Base-by-base conservation (phyloP, 768 basidiomycete genomes). In the Kwoniella sp. region DNA sequence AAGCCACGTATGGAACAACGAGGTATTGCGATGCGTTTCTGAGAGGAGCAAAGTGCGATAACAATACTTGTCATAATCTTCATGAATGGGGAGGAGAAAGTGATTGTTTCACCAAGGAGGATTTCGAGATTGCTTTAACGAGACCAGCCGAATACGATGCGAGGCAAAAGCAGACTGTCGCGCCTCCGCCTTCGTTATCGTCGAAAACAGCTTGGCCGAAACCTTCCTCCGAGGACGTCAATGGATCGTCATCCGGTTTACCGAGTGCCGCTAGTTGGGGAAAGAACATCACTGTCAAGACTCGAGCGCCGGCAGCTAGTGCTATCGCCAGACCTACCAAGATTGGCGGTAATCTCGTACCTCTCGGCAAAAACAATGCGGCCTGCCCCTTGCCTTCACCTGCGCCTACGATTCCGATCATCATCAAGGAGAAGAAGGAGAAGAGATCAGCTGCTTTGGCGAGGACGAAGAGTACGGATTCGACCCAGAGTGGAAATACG, bases 51-150 rank as follows among this genome's bases (percentile, higher is more conserved):
- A 84, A 84, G 64, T 99, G 96, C 80, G 85, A 87, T 62, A 92
- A 92, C 73, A 52, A 54, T 71, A 88, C 86, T 68, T 99, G 96
- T 80, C 89, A 94, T 88, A 90, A 91, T 78, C 82, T 94, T 48
- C 96, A 99, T 77, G 96, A 98, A 79, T 96, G 92, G 91, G 96
- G 94, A 33, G 96, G 97, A 65, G 95, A 98, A 81, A 90, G 92
- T 60, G 96, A 99, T 79, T 94, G 91, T 74, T 94, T 96, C 77
- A 93, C 94, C 0, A 94, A 94, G 81, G 93, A 97, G 78, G 95
- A 98, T 80, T 83, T 95, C 62, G 89, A 92, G 25, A 95, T 93
- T 0, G 81, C 94, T 26, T 54, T 76, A n/a, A 67, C 65, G 8
- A 63, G 70, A 58, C 74, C 74, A 22, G 54, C 54, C 12, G 72